These are phyloP conservation scores for Botryotinia convoluta DNA, from an alignment of 2,329 filamentous ascomycete genomes.

Conservation along the genomic window DNA sequence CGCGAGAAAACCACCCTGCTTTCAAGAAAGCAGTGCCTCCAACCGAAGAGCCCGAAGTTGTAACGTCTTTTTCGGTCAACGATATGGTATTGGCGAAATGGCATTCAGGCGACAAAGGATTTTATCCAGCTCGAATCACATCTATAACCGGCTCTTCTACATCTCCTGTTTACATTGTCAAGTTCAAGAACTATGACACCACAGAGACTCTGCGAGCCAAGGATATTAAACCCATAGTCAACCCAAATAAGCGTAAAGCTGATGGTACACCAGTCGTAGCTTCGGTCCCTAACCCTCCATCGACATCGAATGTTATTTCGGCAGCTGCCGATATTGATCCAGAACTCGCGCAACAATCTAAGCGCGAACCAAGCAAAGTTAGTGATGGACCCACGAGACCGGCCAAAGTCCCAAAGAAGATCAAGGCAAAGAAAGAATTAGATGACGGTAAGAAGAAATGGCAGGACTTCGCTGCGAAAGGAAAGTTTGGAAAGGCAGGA, in stretches of 20 bases:
- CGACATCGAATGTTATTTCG: conserved; percentile 40
- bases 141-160: conserved; percentile 90
- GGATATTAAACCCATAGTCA: conserved; percentile 78
- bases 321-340: conserved; percentile 57
- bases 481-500: conserved; percentile 60
- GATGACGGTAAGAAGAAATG: conserved; percentile 91
- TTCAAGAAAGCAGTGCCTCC: conserved; percentile 58
- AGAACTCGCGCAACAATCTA: conserved; percentile 60
- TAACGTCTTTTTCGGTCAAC: conserved; percentile 74
- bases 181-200: conserved; percentile 86
- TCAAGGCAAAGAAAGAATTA: conserved; percentile 85
- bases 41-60: conserved; percentile 51
- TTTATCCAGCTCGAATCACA: conserved; percentile 90
- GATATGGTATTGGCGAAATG: conserved; percentile 90
- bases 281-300: conserved; percentile 44
- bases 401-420: conserved; percentile 77
- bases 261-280: conserved; percentile 62
- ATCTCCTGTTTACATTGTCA: conserved; percentile 89
- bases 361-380: conserved; percentile 61
- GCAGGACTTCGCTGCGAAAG: conserved; percentile 86
- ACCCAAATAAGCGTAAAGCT: conserved; percentile 78
- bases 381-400: conserved; percentile 57
- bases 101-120: conserved; percentile 82
- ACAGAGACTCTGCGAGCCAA: conserved; percentile 78
- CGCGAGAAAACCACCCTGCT: conserved; percentile 75